These are phyloP conservation scores for Globisporangium solare DNA, from an alignment of 352 stramenopile species.

Conservation along the genomic window DNA sequence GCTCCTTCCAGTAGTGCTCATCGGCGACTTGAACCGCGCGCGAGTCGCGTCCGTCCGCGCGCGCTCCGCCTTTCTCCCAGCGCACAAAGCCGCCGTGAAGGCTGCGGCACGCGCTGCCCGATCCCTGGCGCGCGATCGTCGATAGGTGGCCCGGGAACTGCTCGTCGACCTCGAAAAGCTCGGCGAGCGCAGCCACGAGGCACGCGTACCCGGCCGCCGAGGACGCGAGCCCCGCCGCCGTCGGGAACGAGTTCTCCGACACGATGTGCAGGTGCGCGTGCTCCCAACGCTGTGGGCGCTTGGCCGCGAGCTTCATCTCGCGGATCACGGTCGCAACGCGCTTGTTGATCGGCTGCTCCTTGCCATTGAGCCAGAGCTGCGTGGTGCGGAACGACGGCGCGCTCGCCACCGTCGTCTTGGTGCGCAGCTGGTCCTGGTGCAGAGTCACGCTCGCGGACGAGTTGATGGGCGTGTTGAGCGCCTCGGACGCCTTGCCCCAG, in stretches of 20 bases:
- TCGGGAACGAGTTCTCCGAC: slow-evolving; percentile 98
- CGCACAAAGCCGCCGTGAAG: slow-evolving; percentile 97
- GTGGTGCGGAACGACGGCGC: slow-evolving; percentile 75
- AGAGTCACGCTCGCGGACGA: slow-evolving; percentile 96
- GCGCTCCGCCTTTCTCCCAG: slow-evolving; percentile 87
- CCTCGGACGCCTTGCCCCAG: slow-evolving; percentile 94
- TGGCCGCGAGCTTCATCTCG: slow-evolving; percentile 56
- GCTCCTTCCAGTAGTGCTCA: slow-evolving; percentile 91
- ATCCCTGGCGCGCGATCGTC: slow-evolving; percentile 93
- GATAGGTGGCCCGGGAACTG: slow-evolving; percentile 88
- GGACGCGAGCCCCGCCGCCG: slow-evolving; percentile 95
- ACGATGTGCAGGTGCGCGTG: slow-evolving; percentile 88
- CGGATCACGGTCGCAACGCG: slow-evolving; percentile 75
- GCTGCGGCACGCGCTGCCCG: slow-evolving; percentile 93
- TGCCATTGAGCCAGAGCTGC: slow-evolving; percentile 96
- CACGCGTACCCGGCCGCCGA: slow-evolving; percentile 96
- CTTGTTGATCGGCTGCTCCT: slow-evolving; percentile 75
- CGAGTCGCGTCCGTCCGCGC: slow-evolving; percentile 67
- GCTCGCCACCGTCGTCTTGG: slow-evolving; percentile 91
- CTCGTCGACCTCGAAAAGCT: slow-evolving; percentile 88
- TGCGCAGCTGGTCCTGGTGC: slow-evolving; percentile 90
- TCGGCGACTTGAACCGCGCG: slow-evolving; percentile 69
- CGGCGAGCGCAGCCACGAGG: slow-evolving; percentile 86
- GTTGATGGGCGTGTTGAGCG: slow-evolving; percentile 97
- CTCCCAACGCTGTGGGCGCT: slow-evolving; percentile 8